Evolutionary conservation across 176 grass and related monocot genomes (phyloP).

Genomic region (Musa acuminata): DNA sequence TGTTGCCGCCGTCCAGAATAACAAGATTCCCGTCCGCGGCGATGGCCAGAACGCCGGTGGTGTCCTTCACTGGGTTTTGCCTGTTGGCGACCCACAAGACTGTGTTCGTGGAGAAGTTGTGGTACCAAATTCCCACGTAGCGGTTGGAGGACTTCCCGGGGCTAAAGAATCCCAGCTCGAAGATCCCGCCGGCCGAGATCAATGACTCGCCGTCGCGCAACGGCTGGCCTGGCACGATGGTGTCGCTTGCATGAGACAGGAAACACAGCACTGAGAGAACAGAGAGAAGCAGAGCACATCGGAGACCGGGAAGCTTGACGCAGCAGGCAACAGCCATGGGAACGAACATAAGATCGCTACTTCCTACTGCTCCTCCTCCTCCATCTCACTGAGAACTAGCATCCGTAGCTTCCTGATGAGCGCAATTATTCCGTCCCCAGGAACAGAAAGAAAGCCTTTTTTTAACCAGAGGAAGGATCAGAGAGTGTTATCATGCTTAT

Average conservation of each 20-base stretch:
- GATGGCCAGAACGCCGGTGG: neutral
- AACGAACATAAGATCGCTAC: neutral
- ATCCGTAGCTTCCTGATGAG: neutral
- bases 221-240: neutral
- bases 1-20: neutral
- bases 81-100: conserved; percentile 11
- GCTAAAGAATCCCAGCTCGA: conserved; percentile 13
- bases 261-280: neutral
- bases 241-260: neutral
- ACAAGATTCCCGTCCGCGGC: neutral
- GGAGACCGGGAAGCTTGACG: neutral
- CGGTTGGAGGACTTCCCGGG: neutral
- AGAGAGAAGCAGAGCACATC: neutral
- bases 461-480: too few species aligned
- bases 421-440: neutral
- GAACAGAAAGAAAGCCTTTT: neutral
- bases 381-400: too few species aligned
- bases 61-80: neutral
- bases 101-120: neutral
- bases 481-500: too few species aligned
- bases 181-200: neutral
- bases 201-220: neutral
- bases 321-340: neutral
- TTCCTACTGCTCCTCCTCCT: too few species aligned
- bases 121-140: conserved; percentile 10